Base-by-base conservation (phyloP, 805 yeast species). In the Candida pini region DNA sequence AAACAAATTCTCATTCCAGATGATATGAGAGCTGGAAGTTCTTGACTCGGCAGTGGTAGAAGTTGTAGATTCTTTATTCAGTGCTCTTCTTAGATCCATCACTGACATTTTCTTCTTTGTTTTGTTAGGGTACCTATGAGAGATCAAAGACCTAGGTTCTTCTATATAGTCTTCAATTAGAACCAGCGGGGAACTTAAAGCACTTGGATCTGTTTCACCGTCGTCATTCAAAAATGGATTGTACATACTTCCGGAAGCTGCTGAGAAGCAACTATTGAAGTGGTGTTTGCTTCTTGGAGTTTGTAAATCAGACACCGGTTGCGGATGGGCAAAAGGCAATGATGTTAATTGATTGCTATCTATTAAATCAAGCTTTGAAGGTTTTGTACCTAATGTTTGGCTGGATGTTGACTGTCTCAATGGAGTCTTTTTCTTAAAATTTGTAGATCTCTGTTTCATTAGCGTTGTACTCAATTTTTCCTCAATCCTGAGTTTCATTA, bases 141-240 rank as follows among this genome's bases (percentile, higher is more conserved):
- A 12, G 4, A 31, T 5, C 10, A 29, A 13, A 20, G 13, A 27
- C 16, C 24, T 21, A n/a, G 54, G 47, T 26, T 45, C 51, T 12
- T 60, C 56, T 42, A 76, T 62, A 48, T 76, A 76, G 45, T 76
- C 83, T 45, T 76, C 83, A 8, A 76, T 68, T 14, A 76, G 51
- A 1, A 76, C 75, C 18, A 54, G 40, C 16, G 36, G 33, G 20
- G 36, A 33, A n/a, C 28, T 18, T 9, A 14, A 22, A 20, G 25
- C 26, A 7, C 12, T 19, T 1, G 26, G 12, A 62, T 64, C 8
- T 64, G 62, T 67, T 24, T 61, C 58, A 10, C 43, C 43, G 16
- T 55, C 61, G 6, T 48, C 58, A 15, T 32, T 19, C 28, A 4
- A 12, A 6, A 16, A n/a, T 21, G 20, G 5, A 4, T 19, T 17